Evolutionary conservation across 1,284 basidiomycete species (phyloP).

Genomic region (Fomitopsis palustris): DNA sequence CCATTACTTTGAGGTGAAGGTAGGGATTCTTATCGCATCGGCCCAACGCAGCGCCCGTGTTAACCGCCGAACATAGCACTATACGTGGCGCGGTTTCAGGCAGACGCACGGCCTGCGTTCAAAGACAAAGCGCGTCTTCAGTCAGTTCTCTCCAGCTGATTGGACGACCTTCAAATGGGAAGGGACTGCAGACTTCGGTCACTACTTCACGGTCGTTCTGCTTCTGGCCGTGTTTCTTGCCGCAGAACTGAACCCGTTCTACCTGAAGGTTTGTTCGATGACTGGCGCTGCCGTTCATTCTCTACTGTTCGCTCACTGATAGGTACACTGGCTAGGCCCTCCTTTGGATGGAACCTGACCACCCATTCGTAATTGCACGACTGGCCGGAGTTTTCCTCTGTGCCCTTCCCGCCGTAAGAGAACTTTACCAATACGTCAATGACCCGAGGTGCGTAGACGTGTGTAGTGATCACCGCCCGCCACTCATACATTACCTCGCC

Average conservation of each 20-base stretch:
- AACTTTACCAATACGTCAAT: constrained; percentile 77
- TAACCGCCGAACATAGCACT: constrained; percentile 47
- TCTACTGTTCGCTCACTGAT: neutral
- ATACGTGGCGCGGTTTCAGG: constrained; percentile 79
- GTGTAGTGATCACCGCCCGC: constrained; percentile 1
- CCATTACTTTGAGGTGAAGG: constrained; percentile 83
- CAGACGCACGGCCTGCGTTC: constrained; percentile 71
- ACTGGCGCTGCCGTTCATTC: neutral
- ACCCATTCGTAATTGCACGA: constrained; percentile 74
- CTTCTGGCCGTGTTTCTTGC: constrained; percentile 77
- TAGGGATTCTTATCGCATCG: constrained; percentile 26
- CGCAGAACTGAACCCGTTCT: constrained; percentile 82
- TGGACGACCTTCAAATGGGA: constrained; percentile 88
- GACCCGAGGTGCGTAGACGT: constrained; percentile 58
- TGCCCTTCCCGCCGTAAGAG: constrained; percentile 76
- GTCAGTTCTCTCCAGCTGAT: constrained; percentile 81
- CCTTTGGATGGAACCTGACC: constrained; percentile 86
- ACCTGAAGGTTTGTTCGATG: constrained; percentile 57
- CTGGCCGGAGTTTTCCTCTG: constrained; percentile 77
- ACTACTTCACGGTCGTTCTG: constrained; percentile 72
- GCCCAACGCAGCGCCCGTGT: neutral
- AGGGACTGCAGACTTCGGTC: constrained; percentile 70
- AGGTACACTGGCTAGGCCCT: constrained; percentile 43
- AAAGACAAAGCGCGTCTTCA: constrained; percentile 73
- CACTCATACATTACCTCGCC: constrained; percentile 11